Evolutionary conservation across 2,329 filamentous ascomycete species (phyloP).

Genomic region (Botrytis galanthina): DNA sequence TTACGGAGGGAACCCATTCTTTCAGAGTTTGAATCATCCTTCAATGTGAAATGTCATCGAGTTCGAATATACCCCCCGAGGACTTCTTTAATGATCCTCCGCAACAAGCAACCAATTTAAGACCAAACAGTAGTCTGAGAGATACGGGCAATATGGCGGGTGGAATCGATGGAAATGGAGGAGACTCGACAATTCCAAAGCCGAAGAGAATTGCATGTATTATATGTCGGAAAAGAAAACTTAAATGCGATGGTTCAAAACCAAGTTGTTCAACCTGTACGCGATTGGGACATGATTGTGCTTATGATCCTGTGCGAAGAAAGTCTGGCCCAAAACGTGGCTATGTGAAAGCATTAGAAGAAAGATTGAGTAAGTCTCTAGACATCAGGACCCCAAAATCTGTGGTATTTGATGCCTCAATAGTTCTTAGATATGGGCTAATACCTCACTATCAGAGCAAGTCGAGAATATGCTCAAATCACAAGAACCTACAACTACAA

Average conservation of each 20-base stretch:
- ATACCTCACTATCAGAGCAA: constrained; percentile 60
- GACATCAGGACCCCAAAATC: background rate
- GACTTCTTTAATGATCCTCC: constrained; percentile 58
- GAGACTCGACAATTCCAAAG: constrained; percentile 60
- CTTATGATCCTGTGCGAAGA: constrained; percentile 67
- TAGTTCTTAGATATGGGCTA: background rate
- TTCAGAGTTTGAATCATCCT: background rate
- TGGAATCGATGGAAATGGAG: constrained; percentile 45
- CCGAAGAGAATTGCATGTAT: constrained; percentile 95
- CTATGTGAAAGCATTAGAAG: constrained; percentile 74
- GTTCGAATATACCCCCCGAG: constrained; percentile 40
- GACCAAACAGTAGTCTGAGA: constrained; percentile 36
- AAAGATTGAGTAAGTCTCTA: constrained; percentile 74
- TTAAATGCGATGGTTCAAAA: constrained; percentile 66
- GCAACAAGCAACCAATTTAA: constrained; percentile 38
- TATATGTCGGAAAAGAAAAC: constrained; percentile 87
- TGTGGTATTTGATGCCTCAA: constrained; percentile 21
- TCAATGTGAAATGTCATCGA: constrained; percentile 35
- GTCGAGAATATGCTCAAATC: constrained; percentile 88
- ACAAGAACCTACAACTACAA: constrained; percentile 53
- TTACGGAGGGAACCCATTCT: background rate
- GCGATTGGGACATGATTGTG: constrained; percentile 62
- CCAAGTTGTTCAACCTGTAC: constrained; percentile 68
- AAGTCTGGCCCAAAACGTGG: constrained; percentile 71
- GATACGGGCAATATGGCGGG: constrained; percentile 38